A percentile compares a stretch with the other conserved stretches of the same genome.
Evolutionary conservation across 768 basidiomycete genomes (phyloP).

Genomic region (Wakefieldia striispora): DNA sequence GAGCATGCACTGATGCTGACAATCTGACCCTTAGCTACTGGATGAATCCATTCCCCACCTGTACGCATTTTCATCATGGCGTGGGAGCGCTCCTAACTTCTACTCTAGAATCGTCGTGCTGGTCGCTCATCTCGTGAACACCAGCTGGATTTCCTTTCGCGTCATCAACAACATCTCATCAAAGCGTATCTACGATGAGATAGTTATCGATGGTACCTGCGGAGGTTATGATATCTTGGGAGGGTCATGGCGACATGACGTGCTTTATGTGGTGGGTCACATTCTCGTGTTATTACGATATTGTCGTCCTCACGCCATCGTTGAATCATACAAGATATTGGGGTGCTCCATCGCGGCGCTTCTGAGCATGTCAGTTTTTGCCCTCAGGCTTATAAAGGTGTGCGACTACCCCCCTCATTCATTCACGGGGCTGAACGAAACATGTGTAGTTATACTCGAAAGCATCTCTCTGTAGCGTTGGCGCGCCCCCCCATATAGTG

Average conservation of each 20-base stretch:
- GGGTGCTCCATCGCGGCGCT: conserved; percentile 38
- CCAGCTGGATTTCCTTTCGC: conserved; percentile 47
- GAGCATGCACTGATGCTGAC: not conserved
- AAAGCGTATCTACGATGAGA: conserved; percentile 30
- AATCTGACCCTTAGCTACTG: conserved; percentile 36
- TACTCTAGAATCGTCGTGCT: conserved; percentile 34
- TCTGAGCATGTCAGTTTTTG: conserved; percentile 37
- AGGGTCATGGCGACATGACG: conserved; percentile 39
- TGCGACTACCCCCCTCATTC: not conserved
- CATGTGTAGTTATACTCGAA: conserved; percentile 40
- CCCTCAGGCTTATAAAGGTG: conserved; percentile 44
- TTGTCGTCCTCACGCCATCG: not conserved
- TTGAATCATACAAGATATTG: conserved; percentile 33
- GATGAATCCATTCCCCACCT: conserved; percentile 54
- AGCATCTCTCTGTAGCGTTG: conserved; percentile 49
- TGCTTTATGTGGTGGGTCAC: conserved; percentile 34
- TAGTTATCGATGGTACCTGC: conserved; percentile 41
- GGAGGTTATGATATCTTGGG: conserved; percentile 39
- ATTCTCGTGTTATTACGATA: not conserved
- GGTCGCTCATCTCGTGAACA: conserved; percentile 44
- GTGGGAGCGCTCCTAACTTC: not conserved
- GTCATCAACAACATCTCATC: conserved; percentile 34
- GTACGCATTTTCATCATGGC: conserved; percentile 18
- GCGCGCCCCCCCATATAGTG: conserved; percentile 43
- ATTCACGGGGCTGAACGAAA: not conserved